Conservation (phyloP, 441 rosid species). For the Dalechampia spathulata region DNA sequence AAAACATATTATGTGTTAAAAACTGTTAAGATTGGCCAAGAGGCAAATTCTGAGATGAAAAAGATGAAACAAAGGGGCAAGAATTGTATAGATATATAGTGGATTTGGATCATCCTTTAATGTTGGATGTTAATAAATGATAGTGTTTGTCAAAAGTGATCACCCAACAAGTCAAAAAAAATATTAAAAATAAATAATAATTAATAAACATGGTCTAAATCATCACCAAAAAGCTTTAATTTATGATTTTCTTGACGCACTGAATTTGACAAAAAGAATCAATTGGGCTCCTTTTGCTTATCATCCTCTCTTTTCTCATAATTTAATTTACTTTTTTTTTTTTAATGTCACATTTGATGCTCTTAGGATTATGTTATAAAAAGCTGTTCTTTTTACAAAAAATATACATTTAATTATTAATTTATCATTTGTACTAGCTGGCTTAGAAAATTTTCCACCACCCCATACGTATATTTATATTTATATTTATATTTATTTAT, state of each 20-base stretch:
- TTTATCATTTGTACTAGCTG: too few relatives aligned
- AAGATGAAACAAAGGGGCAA: not conserved
- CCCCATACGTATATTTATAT: too few relatives aligned
- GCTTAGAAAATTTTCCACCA: too few relatives aligned
- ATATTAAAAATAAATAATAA: not conserved
- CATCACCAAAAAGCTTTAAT: not conserved
- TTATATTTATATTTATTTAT: too few relatives aligned
- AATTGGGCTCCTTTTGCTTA: not conserved
- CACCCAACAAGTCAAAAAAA: constrained; percentile 5
- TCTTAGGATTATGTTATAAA: too few relatives aligned
- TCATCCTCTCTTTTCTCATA: not conserved
- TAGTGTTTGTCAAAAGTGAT: constrained; percentile 1
- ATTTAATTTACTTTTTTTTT: too few relatives aligned
- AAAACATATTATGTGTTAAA: too few relatives aligned
- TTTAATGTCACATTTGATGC: too few relatives aligned
- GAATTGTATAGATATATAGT: too few relatives aligned
- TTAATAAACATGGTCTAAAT: not conserved
- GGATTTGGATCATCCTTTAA: not conserved
- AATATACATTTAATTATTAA: too few relatives aligned
- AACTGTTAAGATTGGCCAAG: too few relatives aligned
- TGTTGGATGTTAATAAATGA: constrained; percentile 6
- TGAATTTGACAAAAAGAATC: constrained; percentile 11
- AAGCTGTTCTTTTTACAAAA: too few relatives aligned
- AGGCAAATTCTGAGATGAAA: not conserved
- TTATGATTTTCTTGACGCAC: not conserved